Evolutionary conservation across 352 stramenopile species (phyloP).

Genomic region (Globisporangium ultimum): DNA sequence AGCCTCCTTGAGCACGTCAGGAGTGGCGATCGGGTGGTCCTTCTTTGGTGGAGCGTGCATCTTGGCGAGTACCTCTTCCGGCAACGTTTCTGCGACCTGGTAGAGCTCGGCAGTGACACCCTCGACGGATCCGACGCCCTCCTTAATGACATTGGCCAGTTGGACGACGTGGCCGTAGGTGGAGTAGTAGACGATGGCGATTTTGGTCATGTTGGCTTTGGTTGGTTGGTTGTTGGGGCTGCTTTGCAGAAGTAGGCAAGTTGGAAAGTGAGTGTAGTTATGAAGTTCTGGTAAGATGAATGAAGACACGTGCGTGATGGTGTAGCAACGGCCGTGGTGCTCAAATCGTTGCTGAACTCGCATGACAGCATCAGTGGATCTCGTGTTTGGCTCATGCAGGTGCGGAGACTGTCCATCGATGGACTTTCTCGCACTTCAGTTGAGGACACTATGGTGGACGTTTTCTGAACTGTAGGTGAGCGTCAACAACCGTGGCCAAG

Average conservation of each 20-base stretch:
- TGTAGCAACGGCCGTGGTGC: no score
- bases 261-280: background rate
- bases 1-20: slow-evolving; percentile 45
- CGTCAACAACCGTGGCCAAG: no score
- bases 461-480: no score
- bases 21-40: slow-evolving; percentile 48
- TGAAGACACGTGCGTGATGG: no score
- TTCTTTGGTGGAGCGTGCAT: slow-evolving; percentile 69
- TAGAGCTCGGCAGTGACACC: slow-evolving; percentile 52
- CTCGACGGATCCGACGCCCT: slow-evolving; percentile 53
- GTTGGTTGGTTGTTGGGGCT: background rate
- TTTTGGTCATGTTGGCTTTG: slow-evolving; percentile 42
- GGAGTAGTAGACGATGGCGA: slow-evolving; percentile 77
- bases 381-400: no score
- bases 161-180: slow-evolving; percentile 73
- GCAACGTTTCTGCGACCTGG: slow-evolving; percentile 69
- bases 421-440: no score
- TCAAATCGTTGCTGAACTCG: no score
- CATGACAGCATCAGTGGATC: no score
- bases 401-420: no score
- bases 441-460: no score
- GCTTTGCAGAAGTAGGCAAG: slow-evolving; percentile 6
- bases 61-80: slow-evolving; percentile 61
- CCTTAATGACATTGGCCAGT: slow-evolving; percentile 57
- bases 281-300: no score